Evolutionary conservation across 495 filamentous ascomycete species (phyloP).

Genomic region (Penicillium goetzii): DNA sequence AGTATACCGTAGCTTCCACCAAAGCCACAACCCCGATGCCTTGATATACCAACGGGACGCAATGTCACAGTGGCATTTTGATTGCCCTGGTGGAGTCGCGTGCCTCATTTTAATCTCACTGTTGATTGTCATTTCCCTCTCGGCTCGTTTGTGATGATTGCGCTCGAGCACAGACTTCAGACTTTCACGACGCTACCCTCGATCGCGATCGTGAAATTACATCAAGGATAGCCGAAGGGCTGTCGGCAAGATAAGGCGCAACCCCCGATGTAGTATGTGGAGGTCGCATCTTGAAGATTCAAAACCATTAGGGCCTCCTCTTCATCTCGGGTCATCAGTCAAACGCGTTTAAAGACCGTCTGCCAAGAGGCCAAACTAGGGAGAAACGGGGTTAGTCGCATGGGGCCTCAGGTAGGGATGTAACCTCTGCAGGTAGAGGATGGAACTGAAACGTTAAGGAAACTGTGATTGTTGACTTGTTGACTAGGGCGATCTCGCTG

Average conservation of each 20-base stretch:
- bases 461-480: conserved; percentile 13
- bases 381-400: conserved; percentile 6
- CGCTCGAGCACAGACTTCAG: not conserved
- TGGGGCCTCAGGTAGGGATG: conserved; percentile 15
- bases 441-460: conserved; percentile 24
- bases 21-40: not conserved
- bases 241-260: not conserved
- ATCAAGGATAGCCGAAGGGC: not conserved
- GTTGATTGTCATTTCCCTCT: not conserved
- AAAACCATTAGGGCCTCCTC: not conserved
- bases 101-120: conserved; percentile 1
- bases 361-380: not conserved
- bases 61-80: conserved; percentile 14
- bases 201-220: not conserved
- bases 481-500: not conserved
- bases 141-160: not conserved
- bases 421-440: conserved; percentile 19
- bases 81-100: conserved; percentile 4
- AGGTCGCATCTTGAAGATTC: conserved; percentile 25
- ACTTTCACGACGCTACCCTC: not conserved
- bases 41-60: not conserved
- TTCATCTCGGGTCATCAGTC: too few species aligned
- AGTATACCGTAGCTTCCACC: not conserved
- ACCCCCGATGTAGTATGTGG: conserved; percentile 18
- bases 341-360: not conserved